Conservation (phyloP, 2,329 filamentous ascomycete genomes). For the Neobulgaria alba region DNA sequence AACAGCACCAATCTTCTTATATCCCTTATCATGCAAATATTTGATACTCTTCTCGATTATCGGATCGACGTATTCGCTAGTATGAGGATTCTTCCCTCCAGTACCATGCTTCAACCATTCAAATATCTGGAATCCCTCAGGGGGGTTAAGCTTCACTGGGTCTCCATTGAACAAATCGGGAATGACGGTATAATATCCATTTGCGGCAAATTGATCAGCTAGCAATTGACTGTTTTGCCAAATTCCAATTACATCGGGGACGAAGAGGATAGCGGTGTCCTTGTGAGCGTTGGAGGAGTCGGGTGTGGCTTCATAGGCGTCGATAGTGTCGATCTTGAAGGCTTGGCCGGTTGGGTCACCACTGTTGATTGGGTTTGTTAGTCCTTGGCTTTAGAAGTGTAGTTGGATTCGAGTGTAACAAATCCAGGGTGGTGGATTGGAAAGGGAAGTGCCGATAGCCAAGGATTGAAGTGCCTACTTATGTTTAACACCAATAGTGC, state of each 20-base stretch:
- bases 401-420: no score
- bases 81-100: slow-evolving; percentile 28
- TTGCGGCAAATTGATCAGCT: slow-evolving; percentile 66
- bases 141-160: slow-evolving; percentile 42
- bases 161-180: slow-evolving; percentile 66
- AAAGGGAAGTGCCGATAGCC: no score
- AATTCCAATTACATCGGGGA: slow-evolving; percentile 28
- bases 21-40: slow-evolving; percentile 46
- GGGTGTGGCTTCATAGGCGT: slow-evolving; percentile 26
- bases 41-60: slow-evolving; percentile 45
- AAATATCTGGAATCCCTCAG: slow-evolving; percentile 36
- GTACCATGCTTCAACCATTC: slow-evolving; percentile 37
- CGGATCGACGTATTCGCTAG: slow-evolving; percentile 21
- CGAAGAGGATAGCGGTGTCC: slow-evolving; percentile 26
- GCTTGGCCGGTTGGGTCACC: slow-evolving; percentile 24
- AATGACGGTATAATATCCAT: slow-evolving; percentile 46
- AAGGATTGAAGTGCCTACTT: no score
- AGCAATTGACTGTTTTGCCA: slow-evolving; percentile 54
- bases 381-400: no score
- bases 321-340: slow-evolving; percentile 25
- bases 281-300: slow-evolving; percentile 21
- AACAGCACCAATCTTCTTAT: slow-evolving; percentile 52
- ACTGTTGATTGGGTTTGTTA: no score
- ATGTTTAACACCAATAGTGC: slow-evolving; percentile 28
- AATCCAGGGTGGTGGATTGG: no score